Percentiles rank a stretch among this genome's conserved stretches.
phyloP scores from a whole-genome alignment of 2,329 filamentous ascomycete species.

The Blastomyces emzantsi region DNA sequence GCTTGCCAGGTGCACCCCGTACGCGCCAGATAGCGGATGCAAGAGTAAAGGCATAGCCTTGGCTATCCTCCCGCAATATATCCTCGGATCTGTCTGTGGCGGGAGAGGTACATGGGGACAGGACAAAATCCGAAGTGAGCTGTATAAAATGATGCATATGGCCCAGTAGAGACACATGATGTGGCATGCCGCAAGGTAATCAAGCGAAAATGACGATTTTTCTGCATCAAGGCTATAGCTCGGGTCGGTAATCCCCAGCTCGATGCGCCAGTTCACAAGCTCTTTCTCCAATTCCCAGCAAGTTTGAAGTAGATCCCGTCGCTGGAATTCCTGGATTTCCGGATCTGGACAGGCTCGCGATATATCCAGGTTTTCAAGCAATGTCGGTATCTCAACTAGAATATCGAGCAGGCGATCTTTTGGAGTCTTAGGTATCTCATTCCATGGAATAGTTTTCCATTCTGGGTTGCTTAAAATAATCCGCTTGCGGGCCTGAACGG shows the following conservation, averaged over 20 bases:
- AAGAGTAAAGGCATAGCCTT: conserved; percentile 6
- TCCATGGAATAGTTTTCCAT: conserved; percentile 33
- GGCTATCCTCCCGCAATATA: conserved; percentile 9
- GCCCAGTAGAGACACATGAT: conserved; percentile 11
- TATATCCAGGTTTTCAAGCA: conserved; percentile 25
- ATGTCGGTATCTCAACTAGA: conserved; percentile 24
- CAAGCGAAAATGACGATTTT: conserved; percentile 6
- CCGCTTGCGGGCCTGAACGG: conserved; percentile 18
- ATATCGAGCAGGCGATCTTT: conserved; percentile 30
- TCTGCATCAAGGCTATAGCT: conserved; percentile 3
- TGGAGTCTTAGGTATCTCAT: conserved; percentile 23
- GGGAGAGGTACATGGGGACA: conserved; percentile 1
- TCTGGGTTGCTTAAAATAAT: conserved; percentile 24
- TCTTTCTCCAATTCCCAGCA: background rate
- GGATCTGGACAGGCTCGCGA: conserved; percentile 7
- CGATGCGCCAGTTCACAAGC: background rate
- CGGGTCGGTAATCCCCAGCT: conserved; percentile 2
- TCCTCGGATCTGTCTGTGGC: conserved; percentile 7
- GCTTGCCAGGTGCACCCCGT: conserved; percentile 10
- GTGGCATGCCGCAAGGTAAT: conserved; percentile 9
- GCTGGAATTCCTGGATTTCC: background rate
- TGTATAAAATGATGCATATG: conserved; percentile 10
- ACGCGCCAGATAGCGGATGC: conserved; percentile 9
- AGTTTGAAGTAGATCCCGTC: background rate
- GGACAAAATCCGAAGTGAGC: conserved; percentile 8